Evolutionary conservation across 2,329 filamentous ascomycete genomes (phyloP), one percentile per base, ranked within the genome.

Genomic region (Macroventuria anomochaeta): DNA sequence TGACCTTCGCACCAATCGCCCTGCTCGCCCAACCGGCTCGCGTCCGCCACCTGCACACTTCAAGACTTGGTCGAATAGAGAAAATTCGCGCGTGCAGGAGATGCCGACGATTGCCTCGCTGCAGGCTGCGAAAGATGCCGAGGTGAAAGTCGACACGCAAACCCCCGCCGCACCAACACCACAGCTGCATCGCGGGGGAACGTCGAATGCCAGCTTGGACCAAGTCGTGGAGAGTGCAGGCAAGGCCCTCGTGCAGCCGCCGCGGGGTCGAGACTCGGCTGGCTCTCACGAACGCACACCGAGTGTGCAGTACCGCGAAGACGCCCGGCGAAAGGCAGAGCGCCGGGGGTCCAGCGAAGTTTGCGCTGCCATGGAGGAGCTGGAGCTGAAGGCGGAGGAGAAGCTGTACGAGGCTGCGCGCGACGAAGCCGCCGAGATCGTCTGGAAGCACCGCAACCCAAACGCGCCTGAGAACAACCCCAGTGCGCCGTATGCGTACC

Each of bases 341-440:
- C 23, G 21, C 28, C 18, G 28, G 12, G 40, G 42, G 43, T 47
- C 50, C 12, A 81, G 82, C 29, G 88, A 88, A 17, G 75, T 93
- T 54, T 83, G 88, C 15, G 82, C 86, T 56, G 89, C 89, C 10
- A 85, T 93, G 80, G 85, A 91, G 61, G 86, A 90, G 64, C 84
- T 92, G 82, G 84, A 89, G 53, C 59, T 89, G 23, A 81, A 85
- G 2, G 85, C 88, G 17, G 86, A 88, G 53, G 72, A 79, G 53
- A 83, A 83, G 37, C 72, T 93, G 41, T 88, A 90, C 70, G 78
- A 84, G 11, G 87, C 88, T 33, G 90, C 90, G 25, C 85, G 90
- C 56, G 80, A 91, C 55, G 90, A 93, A 72, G 90, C 90, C 10
- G 87, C 88, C 1, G 88, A 93, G 70, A 80, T 93, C 38, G 90